Base-by-base conservation (phyloP, 306 rosid species). In the Prunus campanulata region DNA sequence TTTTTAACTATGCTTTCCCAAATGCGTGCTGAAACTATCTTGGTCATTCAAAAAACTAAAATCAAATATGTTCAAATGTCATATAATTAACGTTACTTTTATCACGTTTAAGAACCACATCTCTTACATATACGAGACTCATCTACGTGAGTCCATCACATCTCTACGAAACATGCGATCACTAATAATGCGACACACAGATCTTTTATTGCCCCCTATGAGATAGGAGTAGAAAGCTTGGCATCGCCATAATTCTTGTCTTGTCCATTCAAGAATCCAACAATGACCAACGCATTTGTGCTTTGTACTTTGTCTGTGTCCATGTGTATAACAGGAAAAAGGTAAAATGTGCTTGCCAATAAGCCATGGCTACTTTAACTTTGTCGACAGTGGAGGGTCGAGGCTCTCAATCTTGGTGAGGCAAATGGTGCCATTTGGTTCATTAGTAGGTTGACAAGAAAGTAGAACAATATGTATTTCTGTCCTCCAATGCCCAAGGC, bases 401-500 rank as follows among this genome's bases (percentile, higher is more conserved):
- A 7, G 44, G 44, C 2, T 39, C 39, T 51, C 56, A 44, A 9
- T 47, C 1, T 25, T 69, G 61, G 74, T 20, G 52, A 59, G 81
- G 76, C 70, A 70, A 69, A 48, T 69, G 69, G 63, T 20, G n/a
- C 39, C 27, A 68, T 57, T 13, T 19, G 74, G 62, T 70, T 51
- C 30, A 12, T 60, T 13, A 24, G 62, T 35, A 25, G 72, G 66
- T 22, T 50, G 75, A 48, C 71, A 56, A 60, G 63, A 66, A 71
- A 55, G 54, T 32, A 20, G 22, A 6, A 30, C 5, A 8, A 62
- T 14, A 46, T 15, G 13, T 14, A 52, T 39, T 39, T 39, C 44
- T 59, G 81, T 77, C 78, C 19, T 55, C 81, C 39, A 72, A 49
- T 49, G 32, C 65, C 65, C 47, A 25, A 72, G 64, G 44, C 72